Evolutionary conservation across 192 early-diverging fungal species (phyloP).

Genomic region (Phycomyces nitens): DNA sequence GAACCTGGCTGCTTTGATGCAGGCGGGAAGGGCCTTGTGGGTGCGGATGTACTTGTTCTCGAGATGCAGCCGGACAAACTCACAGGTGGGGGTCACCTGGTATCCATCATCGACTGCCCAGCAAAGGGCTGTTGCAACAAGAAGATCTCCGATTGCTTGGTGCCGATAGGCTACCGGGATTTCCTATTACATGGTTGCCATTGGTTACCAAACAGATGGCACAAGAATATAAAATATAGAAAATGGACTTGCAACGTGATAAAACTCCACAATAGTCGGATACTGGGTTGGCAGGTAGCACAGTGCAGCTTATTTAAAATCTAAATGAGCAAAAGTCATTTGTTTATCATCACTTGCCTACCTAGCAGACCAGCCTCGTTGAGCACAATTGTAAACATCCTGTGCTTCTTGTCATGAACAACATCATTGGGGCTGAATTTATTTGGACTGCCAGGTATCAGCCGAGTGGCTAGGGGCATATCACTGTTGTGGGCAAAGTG

Average conservation of each 20-base stretch:
- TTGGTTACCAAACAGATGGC: no score
- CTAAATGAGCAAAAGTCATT: neutral
- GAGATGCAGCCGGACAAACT: slow-evolving; percentile 19
- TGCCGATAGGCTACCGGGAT: slow-evolving; percentile 23
- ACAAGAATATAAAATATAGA: no score
- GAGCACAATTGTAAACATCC: slow-evolving; percentile 14
- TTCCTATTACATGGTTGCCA: slow-evolving; percentile 10
- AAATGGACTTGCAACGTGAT: slow-evolving; percentile 9
- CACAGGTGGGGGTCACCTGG: slow-evolving; percentile 19
- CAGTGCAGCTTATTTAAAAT: slow-evolving; percentile 5
- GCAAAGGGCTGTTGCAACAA: slow-evolving; percentile 6
- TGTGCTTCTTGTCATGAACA: slow-evolving; percentile 16
- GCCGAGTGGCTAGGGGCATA: no score
- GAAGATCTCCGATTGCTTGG: slow-evolving; percentile 13
- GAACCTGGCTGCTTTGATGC: slow-evolving; percentile 1
- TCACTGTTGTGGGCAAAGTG: no score
- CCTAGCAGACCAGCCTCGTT: slow-evolving; percentile 11
- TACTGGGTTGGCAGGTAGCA: slow-evolving; percentile 20
- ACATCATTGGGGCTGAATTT: neutral
- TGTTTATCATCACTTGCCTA: slow-evolving; percentile 1
- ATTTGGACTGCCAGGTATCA: no score
- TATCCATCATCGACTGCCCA: slow-evolving; percentile 20
- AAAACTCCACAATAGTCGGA: slow-evolving; percentile 1
- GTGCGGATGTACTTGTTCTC: neutral
- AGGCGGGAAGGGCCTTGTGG: neutral